These are phyloP conservation scores for Diddensiella santjacobensis DNA, from an alignment of 805 yeast species.

Conservation along the genomic window DNA sequence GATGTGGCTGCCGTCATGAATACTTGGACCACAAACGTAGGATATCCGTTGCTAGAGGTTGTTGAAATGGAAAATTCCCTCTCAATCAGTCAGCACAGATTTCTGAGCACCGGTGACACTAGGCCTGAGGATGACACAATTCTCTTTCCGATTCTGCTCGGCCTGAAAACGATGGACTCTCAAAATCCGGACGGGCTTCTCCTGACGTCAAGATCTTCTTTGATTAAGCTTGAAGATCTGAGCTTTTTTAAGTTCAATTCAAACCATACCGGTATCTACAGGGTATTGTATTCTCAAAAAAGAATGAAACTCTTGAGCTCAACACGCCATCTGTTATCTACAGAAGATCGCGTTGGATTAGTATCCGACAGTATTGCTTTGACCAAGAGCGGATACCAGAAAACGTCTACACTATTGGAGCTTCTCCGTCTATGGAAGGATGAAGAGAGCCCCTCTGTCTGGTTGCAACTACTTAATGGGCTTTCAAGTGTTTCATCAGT, in stretches of 20 bases:
- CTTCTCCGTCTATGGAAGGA: constrained; percentile 49
- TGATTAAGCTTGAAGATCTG: constrained; percentile 38
- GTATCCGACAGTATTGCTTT: constrained; percentile 59
- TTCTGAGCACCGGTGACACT: constrained; percentile 60
- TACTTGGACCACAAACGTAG: constrained; percentile 68
- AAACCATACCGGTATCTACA: constrained; percentile 58
- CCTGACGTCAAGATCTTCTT: constrained; percentile 47
- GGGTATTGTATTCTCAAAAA: constrained; percentile 50
- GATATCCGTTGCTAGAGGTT: constrained; percentile 66
- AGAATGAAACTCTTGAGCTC: constrained; percentile 52
- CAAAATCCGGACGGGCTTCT: constrained; percentile 52
- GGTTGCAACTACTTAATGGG: constrained; percentile 46
- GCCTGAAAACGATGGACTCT: constrained; percentile 51
- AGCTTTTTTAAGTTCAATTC: constrained; percentile 57
- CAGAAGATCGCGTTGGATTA: constrained; percentile 59
- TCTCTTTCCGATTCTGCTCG: constrained; percentile 52
- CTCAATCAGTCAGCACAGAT: constrained; percentile 50
- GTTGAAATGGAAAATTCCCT: constrained; percentile 33
- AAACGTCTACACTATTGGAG: constrained; percentile 46
- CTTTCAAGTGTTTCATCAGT: constrained; percentile 42
- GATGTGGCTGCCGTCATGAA: constrained; percentile 59
- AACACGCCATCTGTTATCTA: constrained; percentile 50
- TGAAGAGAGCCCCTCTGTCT: constrained; percentile 49
- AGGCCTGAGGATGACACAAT: constrained; percentile 53
- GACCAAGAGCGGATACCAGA: constrained; percentile 48